Conservation (phyloP, 345 rosid species). For the Ailanthus altissimus region DNA sequence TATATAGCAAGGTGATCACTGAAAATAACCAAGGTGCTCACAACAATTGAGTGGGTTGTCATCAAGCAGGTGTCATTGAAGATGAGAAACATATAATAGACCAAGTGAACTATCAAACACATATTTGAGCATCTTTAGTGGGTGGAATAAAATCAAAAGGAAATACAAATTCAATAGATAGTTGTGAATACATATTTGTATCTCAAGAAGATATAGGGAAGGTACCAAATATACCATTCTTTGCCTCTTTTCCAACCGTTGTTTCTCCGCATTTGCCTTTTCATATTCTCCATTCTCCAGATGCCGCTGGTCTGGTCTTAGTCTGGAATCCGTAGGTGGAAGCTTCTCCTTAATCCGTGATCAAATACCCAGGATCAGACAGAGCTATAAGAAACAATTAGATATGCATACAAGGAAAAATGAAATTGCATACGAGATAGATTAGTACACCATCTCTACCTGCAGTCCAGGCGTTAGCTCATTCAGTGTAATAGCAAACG, state of each 20-base stretch:
- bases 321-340: slow-evolving; percentile 96
- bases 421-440: slow-evolving; percentile 29
- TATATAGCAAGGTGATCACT: neutral
- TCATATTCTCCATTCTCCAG: slow-evolving; percentile 98
- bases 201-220: neutral
- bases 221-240: slow-evolving; percentile 64
- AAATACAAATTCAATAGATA: neutral
- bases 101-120: neutral
- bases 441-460: slow-evolving; percentile 57
- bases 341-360: slow-evolving; percentile 89
- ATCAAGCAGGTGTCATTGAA: neutral
- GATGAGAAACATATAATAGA: neutral
- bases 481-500: slow-evolving; percentile 89
- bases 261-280: slow-evolving; percentile 90
- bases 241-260: slow-evolving; percentile 86
- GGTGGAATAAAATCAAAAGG: neutral
- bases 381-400: slow-evolving; percentile 48
- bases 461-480: slow-evolving; percentile 90
- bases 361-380: slow-evolving; percentile 65
- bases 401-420: slow-evolving; percentile 38
- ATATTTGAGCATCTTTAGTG: neutral
- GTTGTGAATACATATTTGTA: neutral
- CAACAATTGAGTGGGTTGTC: neutral
- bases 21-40: neutral
- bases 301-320: slow-evolving; percentile 94